A percentile compares a stretch with the other conserved stretches of the same genome.
phyloP scores from a whole-genome alignment of 1,284 basidiomycete genomes.

The Hemileia vastatrix region DNA sequence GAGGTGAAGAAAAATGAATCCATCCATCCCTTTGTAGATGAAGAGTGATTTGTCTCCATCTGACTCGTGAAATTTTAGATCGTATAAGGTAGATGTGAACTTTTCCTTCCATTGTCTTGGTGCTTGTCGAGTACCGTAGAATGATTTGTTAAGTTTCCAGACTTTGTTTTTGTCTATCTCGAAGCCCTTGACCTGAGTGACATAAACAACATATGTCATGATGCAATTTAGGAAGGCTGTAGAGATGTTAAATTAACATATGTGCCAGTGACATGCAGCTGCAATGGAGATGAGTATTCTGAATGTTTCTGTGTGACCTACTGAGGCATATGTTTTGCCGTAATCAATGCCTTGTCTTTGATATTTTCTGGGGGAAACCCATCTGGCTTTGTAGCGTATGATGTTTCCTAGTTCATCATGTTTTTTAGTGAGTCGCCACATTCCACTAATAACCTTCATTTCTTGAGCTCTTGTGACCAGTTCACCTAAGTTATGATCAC shows the following conservation, averaged over 20 bases:
- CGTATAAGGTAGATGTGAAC: too few species aligned
- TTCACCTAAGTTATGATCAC: not conserved
- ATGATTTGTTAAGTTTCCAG: not conserved
- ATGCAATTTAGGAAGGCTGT: not conserved
- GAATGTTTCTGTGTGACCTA: not conserved
- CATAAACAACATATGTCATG: not conserved
- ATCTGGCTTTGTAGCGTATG: not conserved
- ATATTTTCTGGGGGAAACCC: constrained; percentile 9
- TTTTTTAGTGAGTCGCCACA: not conserved
- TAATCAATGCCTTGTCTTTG: not conserved
- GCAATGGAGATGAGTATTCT: not conserved
- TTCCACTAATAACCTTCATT: not conserved
- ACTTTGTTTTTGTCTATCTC: not conserved
- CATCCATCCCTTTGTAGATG: too few species aligned
- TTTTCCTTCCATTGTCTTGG: constrained; percentile 1
- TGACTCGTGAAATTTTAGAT: too few species aligned
- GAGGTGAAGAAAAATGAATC: too few species aligned
- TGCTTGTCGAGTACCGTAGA: not conserved
- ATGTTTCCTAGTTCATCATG: not conserved
- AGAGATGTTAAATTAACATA: not conserved
- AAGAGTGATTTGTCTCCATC: too few species aligned
- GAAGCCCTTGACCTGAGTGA: not conserved
- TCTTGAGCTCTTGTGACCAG: not conserved
- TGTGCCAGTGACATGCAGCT: not conserved
- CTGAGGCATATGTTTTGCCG: not conserved